Conservation (phyloP, 495 filamentous ascomycete species). For the Talaromyces nanjingensis region DNA sequence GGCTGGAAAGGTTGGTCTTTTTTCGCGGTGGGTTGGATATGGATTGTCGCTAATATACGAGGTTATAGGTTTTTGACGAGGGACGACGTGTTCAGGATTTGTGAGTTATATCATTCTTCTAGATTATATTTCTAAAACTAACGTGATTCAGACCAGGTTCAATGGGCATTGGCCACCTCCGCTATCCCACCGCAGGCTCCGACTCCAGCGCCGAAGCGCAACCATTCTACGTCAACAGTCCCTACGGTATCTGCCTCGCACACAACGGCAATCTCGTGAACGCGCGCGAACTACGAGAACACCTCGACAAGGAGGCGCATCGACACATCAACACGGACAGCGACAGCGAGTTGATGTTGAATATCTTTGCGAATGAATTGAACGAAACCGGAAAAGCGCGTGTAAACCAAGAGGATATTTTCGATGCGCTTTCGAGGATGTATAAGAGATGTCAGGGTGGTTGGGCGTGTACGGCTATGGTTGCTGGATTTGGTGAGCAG, state of each 20-base stretch:
- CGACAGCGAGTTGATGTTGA: constrained; percentile 92
- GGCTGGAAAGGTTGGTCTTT: constrained; percentile 63
- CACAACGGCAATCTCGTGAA: constrained; percentile 96
- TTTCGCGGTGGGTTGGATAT: not conserved
- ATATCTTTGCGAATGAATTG: constrained; percentile 88
- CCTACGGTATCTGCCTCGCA: constrained; percentile 66
- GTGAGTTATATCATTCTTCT: not conserved
- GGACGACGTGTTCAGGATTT: constrained; percentile 9
- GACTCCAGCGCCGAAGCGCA: constrained; percentile 55
- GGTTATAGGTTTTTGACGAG: constrained; percentile 7
- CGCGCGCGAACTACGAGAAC: constrained; percentile 67
- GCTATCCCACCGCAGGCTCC: constrained; percentile 87
- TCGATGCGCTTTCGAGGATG: constrained; percentile 65
- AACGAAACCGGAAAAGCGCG: constrained; percentile 95
- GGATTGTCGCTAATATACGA: not conserved
- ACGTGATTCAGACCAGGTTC: constrained; percentile 70
- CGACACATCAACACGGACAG: constrained; percentile 96
- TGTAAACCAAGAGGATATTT: constrained; percentile 87
- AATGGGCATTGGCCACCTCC: constrained; percentile 84
- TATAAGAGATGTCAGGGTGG: constrained; percentile 76
- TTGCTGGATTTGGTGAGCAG: constrained; percentile 56
- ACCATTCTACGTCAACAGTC: constrained; percentile 91
- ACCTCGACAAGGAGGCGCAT: constrained; percentile 82
- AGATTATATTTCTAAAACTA: constrained; percentile 19
- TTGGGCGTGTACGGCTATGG: constrained; percentile 85